A percentile compares a stretch with the other conserved stretches of the same genome.
These are phyloP conservation scores for Pterula multifida DNA, from an alignment of 1,284 basidiomycete genomes.

Conservation along the genomic window DNA sequence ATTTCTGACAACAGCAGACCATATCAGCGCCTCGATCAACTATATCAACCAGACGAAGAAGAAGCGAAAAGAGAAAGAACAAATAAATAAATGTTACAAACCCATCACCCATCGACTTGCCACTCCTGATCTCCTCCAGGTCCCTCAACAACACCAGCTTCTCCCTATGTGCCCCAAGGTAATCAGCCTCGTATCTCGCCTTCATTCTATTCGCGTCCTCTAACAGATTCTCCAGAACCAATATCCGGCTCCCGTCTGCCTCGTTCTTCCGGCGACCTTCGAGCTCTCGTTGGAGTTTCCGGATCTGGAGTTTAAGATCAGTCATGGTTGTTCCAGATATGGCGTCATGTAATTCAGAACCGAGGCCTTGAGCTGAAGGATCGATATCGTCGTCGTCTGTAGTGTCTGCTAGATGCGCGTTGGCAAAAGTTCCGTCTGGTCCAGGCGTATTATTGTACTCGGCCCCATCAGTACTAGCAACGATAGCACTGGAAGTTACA, in stretches of 20 bases:
- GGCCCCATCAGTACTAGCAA: constrained; percentile 6
- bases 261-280: constrained; percentile 64
- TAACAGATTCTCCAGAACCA: constrained; percentile 83
- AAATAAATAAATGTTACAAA: constrained; percentile 21
- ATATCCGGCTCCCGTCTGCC: constrained; percentile 59
- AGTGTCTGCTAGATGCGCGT: constrained; percentile 17
- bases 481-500: constrained; percentile 1
- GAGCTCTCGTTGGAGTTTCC: constrained; percentile 75
- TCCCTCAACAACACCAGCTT: constrained; percentile 73
- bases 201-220: constrained; percentile 89
- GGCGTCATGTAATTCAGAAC: constrained; percentile 79
- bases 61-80: constrained; percentile 5
- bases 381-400: constrained; percentile 33
- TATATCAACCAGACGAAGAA: no score
- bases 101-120: constrained; percentile 77
- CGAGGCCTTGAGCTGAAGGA: constrained; percentile 46
- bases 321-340: constrained; percentile 82
- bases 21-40: neutral
- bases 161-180: constrained; percentile 75
- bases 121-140: constrained; percentile 81
- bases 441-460: constrained; percentile 4
- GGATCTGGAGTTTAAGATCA: constrained; percentile 78
- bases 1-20: constrained; percentile 31
- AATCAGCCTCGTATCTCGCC: constrained; percentile 81
- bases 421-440: constrained; percentile 7